Evolutionary conservation across 345 rosid genomes (phyloP), one percentile per base, ranked within the genome.

Genomic region (Hibiscus tridactylites): DNA sequence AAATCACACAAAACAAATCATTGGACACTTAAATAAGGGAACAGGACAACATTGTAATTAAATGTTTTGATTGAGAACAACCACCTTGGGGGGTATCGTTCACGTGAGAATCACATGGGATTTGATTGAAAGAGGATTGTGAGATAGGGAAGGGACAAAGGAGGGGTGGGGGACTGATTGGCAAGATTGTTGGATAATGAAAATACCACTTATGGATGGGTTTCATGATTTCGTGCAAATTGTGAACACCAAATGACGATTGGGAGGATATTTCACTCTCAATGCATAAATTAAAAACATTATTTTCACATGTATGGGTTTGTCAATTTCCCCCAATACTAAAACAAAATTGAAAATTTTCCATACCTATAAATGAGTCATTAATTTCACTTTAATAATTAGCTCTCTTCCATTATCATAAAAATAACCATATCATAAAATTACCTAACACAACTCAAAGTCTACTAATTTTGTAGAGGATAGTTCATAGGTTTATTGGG

Each of bases 61-160:
- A 37, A 0, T 70, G 73, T 70, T 31, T 35, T 37, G 60, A 28
- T 53, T 1, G 47, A 33, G 61, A 44, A 21, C 61, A 26, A 9
- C 72, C 19, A 29, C 47, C 56, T 52, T 28, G 9, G 31, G 52
- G 3, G 76, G 29, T 54, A 44, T 15, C 21, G 44, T 73, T 73
- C 76, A 73, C 76, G 76, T 65, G 76, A 73, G 64, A 42, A 8
- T 65, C 71, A 73, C 76, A 66, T 64, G 76, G 71, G 17, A 54
- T n/a, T 15, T 6, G 31, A n/a, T 49, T 31, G 54, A 28, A 16
- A 47, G 46, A 33, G 24, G 19, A 8, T 63, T 63, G 47, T 5
- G 11, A 33, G 65, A 31, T 31, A 16, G 13, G 52, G 68, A 39
- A 19, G 1, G 7, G 42, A 31, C 42, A 35, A 63, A 4, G 52